phyloP scores from a whole-genome alignment of 148 eudicot genomes.

The Camellia sinensis region DNA sequence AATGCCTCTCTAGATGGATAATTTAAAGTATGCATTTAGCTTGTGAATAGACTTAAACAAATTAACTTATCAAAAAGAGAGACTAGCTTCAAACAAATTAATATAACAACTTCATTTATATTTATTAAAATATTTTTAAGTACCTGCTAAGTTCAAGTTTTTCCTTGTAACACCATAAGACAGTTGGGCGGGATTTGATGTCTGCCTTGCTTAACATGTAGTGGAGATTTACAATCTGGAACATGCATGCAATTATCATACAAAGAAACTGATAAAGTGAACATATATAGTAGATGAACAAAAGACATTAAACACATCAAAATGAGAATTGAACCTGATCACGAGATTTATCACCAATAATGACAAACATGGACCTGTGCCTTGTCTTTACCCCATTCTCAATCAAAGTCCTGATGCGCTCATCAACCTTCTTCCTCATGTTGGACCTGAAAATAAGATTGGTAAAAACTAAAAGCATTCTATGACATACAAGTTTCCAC shows the following conservation, averaged over 20 bases:
- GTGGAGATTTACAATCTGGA: slow-evolving; percentile 78
- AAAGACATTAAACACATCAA: background rate
- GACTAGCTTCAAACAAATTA: background rate
- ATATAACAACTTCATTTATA: background rate
- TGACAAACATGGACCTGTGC: slow-evolving; percentile 72
- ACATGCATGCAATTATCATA: background rate
- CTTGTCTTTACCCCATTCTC: slow-evolving; percentile 80
- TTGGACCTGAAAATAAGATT: slow-evolving; percentile 16
- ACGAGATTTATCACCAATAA: slow-evolving; percentile 76
- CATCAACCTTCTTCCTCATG: slow-evolving; percentile 86
- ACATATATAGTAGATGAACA: background rate
- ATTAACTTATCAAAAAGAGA: background rate
- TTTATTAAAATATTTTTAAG: background rate
- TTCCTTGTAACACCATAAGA: slow-evolving; percentile 84
- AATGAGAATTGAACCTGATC: slow-evolving; percentile 39
- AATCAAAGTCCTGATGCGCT: slow-evolving; percentile 73
- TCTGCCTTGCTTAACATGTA: slow-evolving; percentile 52
- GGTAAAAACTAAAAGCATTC: background rate
- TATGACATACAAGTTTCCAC: background rate
- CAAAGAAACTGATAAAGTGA: background rate
- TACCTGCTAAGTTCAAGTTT: slow-evolving; percentile 66
- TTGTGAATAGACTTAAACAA: background rate
- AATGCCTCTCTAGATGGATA: too few relatives aligned
- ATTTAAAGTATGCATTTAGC: background rate
- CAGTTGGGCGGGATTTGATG: slow-evolving; percentile 61